phyloP scores from a whole-genome alignment of 345 rosid genomes.

The Eucalyptus tenuipes region DNA sequence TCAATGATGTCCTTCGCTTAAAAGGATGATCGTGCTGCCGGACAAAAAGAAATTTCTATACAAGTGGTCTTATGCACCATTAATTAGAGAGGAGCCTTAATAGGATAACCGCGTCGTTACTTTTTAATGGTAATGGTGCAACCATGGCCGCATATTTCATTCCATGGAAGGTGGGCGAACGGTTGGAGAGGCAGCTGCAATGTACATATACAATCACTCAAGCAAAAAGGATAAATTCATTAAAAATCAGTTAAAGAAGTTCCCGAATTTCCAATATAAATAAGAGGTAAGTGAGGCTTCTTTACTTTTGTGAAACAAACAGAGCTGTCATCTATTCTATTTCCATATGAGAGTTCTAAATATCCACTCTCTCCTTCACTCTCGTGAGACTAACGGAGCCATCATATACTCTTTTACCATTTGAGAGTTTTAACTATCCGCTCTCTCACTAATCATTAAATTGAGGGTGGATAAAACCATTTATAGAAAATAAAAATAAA shows the following conservation, averaged over 20 bases:
- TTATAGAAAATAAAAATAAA: too few species aligned
- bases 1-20: neutral
- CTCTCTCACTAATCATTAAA: neutral
- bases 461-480: neutral
- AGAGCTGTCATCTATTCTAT: too few species aligned
- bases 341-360: neutral
- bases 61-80: neutral
- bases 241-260: neutral
- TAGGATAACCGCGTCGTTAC: neutral
- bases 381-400: neutral
- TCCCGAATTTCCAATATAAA: neutral
- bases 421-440: neutral
- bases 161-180: neutral
- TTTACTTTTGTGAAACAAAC: too few species aligned
- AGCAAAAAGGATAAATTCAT: neutral
- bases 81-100: neutral
- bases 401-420: neutral
- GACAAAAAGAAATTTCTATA: neutral
- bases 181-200: neutral
- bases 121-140: neutral
- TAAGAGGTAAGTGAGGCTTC: neutral
- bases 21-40: neutral
- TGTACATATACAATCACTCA: neutral
- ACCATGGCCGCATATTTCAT: neutral
- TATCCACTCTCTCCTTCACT: neutral